Evolutionary conservation across 352 stramenopile genomes (phyloP).

Genomic region (Phytophthora pistaciae): DNA sequence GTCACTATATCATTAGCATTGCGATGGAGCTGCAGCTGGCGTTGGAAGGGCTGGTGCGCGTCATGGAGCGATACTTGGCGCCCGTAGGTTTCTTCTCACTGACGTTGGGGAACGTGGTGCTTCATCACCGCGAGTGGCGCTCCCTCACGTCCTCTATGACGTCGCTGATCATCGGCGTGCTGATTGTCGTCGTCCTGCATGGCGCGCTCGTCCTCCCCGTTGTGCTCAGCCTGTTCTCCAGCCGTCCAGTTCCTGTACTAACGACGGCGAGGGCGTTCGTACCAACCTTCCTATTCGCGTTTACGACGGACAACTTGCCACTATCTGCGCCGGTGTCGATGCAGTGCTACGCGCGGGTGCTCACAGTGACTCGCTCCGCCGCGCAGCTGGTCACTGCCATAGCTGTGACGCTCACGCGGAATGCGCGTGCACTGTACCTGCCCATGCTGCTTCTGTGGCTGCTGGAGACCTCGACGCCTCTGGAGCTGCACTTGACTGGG

Average conservation of each 20-base stretch:
- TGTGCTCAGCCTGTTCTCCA: slow-evolving; percentile 33
- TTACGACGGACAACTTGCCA: slow-evolving; percentile 45
- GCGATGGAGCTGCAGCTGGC: slow-evolving; percentile 59
- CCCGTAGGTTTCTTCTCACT: slow-evolving; percentile 52
- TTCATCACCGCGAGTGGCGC: slow-evolving; percentile 55
- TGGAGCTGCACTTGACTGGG: slow-evolving; percentile 19
- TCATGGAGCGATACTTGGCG: slow-evolving; percentile 43
- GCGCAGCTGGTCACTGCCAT: slow-evolving; percentile 41
- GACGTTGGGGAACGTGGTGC: slow-evolving; percentile 43
- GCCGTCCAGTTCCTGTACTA: neutral
- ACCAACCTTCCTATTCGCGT: slow-evolving; percentile 47
- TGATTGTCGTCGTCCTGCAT: slow-evolving; percentile 42
- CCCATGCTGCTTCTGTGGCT: slow-evolving; percentile 52
- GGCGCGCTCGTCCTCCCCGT: slow-evolving; percentile 42
- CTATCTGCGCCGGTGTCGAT: slow-evolving; percentile 44
- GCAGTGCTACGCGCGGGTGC: slow-evolving; percentile 45
- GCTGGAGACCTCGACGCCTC: slow-evolving; percentile 34
- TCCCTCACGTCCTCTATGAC: slow-evolving; percentile 41
- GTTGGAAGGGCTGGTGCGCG: slow-evolving; percentile 53
- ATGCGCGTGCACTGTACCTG: slow-evolving; percentile 53
- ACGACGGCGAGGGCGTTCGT: slow-evolving; percentile 35
- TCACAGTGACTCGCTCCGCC: slow-evolving; percentile 56
- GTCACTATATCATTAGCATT: slow-evolving; percentile 49
- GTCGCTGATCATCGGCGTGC: slow-evolving; percentile 48
- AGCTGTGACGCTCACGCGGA: slow-evolving; percentile 41